These are phyloP conservation scores for Hyphopichia burtonii DNA, from an alignment of 1,139 yeast genomes.

Conservation along the genomic window DNA sequence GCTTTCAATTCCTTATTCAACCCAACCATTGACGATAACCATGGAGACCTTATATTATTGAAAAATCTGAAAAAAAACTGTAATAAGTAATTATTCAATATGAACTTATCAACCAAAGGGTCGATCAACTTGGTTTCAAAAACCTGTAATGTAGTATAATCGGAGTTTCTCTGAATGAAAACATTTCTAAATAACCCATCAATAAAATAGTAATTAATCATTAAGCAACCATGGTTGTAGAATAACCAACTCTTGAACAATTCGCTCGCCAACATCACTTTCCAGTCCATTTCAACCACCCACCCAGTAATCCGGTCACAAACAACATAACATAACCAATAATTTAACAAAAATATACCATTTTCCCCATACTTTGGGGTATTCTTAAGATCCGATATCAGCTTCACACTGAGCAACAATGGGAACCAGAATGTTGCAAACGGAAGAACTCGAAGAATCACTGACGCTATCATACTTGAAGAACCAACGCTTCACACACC, in stretches of 20 bases:
- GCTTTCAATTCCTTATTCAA: background rate
- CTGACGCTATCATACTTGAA: background rate
- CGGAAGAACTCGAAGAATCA: background rate
- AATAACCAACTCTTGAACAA: constrained; percentile 26
- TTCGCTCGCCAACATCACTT: constrained; percentile 5
- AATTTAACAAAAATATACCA: constrained; percentile 18
- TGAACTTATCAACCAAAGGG: constrained; percentile 10
- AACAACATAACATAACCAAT: constrained; percentile 25
- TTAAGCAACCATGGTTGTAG: constrained; percentile 26
- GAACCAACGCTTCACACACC: no score
- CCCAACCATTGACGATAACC: background rate
- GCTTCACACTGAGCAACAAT: constrained; percentile 2
- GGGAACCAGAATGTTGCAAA: constrained; percentile 5
- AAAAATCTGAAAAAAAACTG: background rate
- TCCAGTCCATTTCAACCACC: background rate
- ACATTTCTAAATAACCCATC: background rate
- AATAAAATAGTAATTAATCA: constrained; percentile 11
- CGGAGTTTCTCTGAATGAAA: background rate
- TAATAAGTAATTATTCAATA: constrained; percentile 8
- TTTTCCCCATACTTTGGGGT: background rate
- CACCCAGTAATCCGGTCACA: constrained; percentile 3
- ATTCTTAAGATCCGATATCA: background rate
- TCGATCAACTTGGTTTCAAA: constrained; percentile 15
- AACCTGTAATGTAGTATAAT: constrained; percentile 9
- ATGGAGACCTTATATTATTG: background rate